Percentiles rank a stretch among this genome's conserved stretches.
Conservation (phyloP, 2,329 filamentous ascomycete species). For the Aureobasidium sp. region DNA sequence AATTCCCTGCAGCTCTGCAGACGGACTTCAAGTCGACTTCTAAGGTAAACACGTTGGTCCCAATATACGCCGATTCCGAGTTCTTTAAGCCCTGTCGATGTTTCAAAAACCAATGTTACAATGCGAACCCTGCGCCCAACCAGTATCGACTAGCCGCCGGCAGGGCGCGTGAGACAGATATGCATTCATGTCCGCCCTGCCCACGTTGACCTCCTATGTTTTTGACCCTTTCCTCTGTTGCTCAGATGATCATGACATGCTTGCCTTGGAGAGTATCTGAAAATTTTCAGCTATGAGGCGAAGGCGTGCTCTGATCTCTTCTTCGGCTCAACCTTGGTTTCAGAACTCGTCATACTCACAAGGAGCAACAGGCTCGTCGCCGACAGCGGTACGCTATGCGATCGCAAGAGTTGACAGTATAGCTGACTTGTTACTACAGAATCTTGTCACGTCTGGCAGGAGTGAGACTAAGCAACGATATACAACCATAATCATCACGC, state of each 20-base stretch:
- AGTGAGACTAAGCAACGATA: background rate
- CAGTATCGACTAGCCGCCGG: constrained; percentile 1
- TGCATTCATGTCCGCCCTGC: background rate
- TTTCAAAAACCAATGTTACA: background rate
- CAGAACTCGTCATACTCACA: background rate
- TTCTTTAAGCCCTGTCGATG: background rate
- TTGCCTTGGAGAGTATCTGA: too few relatives aligned
- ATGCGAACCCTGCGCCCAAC: background rate
- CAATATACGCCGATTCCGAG: background rate
- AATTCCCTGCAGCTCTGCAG: background rate
- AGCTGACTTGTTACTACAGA: background rate
- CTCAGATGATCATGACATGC: background rate
- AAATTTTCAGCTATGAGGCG: background rate
- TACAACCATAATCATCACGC: background rate
- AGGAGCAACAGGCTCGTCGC: background rate
- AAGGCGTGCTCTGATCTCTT: background rate
- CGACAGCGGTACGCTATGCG: background rate
- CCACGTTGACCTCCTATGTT: background rate
- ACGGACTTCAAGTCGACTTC: background rate
- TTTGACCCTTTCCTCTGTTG: background rate
- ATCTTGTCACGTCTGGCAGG: background rate
- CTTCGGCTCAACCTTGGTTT: background rate
- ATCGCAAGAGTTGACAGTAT: rapidly evolving
- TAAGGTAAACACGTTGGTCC: background rate
- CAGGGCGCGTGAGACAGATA: constrained; percentile 2